These are phyloP conservation scores for Medicago lupulina DNA, from an alignment of 306 rosid species.

Conservation along the genomic window DNA sequence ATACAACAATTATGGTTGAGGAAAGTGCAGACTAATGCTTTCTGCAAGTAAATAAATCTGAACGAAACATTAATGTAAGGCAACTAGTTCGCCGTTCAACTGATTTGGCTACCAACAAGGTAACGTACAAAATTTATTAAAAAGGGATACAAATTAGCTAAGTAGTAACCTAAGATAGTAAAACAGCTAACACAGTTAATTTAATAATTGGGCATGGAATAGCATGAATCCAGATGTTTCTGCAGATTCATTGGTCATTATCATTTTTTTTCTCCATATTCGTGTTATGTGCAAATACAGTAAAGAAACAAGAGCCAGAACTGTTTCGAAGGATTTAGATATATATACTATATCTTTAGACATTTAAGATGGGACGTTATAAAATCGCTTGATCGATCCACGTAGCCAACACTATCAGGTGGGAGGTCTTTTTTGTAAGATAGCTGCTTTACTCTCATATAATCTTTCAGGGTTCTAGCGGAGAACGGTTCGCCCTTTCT, in stretches of 20 bases:
- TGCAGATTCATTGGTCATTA: background rate
- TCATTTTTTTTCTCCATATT: background rate
- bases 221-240: conserved; percentile 15
- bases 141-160: background rate
- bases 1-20: conserved; percentile 20
- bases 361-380: background rate
- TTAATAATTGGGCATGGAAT: conserved; percentile 15
- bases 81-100: background rate
- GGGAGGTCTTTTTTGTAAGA: background rate
- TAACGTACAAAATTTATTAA: background rate
- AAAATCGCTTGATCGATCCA: too few relatives aligned
- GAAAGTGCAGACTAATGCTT: background rate
- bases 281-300: background rate
- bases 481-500: conserved; percentile 11
- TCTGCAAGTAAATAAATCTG: background rate
- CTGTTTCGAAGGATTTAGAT: background rate
- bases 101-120: conserved; percentile 3
- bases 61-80: conserved; percentile 1
- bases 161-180: conserved; percentile 7
- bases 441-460: conserved; percentile 2
- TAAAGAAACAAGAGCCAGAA: conserved; percentile 20
- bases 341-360: background rate
- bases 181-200: conserved; percentile 10
- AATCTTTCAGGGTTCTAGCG: conserved; percentile 15
- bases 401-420: background rate